Evolutionary conservation across 2,329 filamentous ascomycete species (phyloP).

Genomic region (Biscogniauxia marginata): DNA sequence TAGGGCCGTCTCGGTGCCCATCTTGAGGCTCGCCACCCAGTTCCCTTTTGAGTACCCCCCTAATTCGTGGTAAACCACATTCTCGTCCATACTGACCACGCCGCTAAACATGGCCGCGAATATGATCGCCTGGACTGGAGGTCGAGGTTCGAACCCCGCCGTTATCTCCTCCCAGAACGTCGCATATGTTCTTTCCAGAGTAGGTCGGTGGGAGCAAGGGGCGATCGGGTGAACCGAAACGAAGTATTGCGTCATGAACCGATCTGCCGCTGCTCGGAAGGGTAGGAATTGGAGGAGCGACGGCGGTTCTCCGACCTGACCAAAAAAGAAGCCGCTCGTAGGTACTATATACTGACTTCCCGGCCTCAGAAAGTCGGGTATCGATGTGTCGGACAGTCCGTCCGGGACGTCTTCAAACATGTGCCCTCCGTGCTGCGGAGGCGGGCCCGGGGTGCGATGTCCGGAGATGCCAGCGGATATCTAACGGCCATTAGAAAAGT

Average conservation of each 20-base stretch:
- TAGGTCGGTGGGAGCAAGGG: constrained; percentile 64
- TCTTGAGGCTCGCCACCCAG: constrained; percentile 61
- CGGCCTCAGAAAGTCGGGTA: constrained; percentile 60
- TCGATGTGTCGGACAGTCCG: constrained; percentile 25
- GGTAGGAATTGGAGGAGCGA: constrained; percentile 62
- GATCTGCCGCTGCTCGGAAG: constrained; percentile 54
- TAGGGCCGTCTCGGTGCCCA: constrained; percentile 66
- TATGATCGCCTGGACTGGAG: constrained; percentile 65
- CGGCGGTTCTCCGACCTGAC: constrained; percentile 46
- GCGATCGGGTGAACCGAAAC: constrained; percentile 66
- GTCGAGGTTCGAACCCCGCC: constrained; percentile 58
- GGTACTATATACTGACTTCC: constrained; percentile 66
- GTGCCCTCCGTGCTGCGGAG: constrained; percentile 18
- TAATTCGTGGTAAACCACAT: constrained; percentile 50
- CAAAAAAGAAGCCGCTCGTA: constrained; percentile 66
- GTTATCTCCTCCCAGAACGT: constrained; percentile 64
- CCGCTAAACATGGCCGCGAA: constrained; percentile 70
- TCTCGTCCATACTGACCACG: constrained; percentile 62
- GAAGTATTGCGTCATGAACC: constrained; percentile 66
- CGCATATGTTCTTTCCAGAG: constrained; percentile 63
- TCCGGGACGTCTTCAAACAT: constrained; percentile 25
- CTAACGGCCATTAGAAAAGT: constrained; percentile 20
- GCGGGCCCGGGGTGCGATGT: constrained; percentile 18
- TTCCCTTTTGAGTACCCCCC: constrained; percentile 52
- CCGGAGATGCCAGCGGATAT: constrained; percentile 36